Evolutionary conservation across 345 rosid genomes (phyloP), one percentile per base, ranked within the genome.

Genomic region (Salix purpurea): DNA sequence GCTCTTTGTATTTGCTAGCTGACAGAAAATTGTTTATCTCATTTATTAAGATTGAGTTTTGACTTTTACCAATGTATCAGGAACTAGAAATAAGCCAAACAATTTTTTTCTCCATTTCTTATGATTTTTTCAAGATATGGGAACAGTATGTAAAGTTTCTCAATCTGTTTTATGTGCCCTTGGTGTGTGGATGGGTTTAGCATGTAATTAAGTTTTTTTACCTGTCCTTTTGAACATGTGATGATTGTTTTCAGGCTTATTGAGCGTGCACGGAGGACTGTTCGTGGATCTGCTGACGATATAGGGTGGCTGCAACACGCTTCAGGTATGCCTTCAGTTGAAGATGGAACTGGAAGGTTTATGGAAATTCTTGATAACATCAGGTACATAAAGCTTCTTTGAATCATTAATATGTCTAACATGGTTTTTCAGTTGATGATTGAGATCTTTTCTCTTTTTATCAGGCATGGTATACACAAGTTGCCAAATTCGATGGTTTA

Each of bases 281-380:
- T 96, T 78, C 95, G 90, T 61, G 99, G 99, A 61, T 93, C 99
- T 7, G 98, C 97, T 58, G 93, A 92, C 82, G 99, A 96, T 84
- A 88, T 96, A 80, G 98, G 99, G 75, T 96, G 98, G 99, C 85
- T 96, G 78, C 90, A 90, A 70, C 84, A 79, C 36, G 91, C 81
- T 81, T 85, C 88, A 21, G 86, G 81, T 78, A 89, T 93, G 92
- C 97, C 99, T 78, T 85, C 92, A 70, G 91, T 89, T 79, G 91
- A 91, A 88, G 97, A 96, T 84, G 96, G 97, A 80, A 92, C 99
- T 76, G 98, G 83, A 73, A 86, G 84, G 72, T 93, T 93, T 70
- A 85, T 77, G 60, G 88, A 80, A 78, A 91, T 96, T 85, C 90
- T 96, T 72, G 90, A 91, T 52, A 82, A 92, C 76, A 89, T 96